phyloP scores from a whole-genome alignment of 768 basidiomycete genomes.

The Rhizopogon sp. region DNA sequence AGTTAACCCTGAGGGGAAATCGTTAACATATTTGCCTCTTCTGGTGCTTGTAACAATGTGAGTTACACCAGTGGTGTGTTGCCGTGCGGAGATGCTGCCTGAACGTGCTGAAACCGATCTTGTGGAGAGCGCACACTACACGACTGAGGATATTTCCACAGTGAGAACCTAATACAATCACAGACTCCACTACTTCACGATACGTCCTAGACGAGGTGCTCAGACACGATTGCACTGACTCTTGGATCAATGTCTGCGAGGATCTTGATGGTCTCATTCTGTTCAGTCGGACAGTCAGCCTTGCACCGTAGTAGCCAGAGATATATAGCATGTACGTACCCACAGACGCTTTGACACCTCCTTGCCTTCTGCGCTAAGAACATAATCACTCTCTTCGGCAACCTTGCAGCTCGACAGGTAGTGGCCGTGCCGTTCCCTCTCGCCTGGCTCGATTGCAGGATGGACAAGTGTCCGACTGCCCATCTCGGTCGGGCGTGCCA shows the following conservation, averaged over 20 bases:
- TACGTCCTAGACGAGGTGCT: constrained; percentile 12
- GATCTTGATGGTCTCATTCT: constrained; percentile 25
- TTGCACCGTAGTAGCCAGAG: neutral
- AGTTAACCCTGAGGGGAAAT: no score
- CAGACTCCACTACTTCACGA: neutral
- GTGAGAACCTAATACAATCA: no score
- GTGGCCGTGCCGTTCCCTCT: constrained; percentile 23
- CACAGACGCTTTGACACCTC: constrained; percentile 25
- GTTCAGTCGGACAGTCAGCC: neutral
- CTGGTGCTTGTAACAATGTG: no score
- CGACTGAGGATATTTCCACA: no score
- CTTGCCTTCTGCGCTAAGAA: constrained; percentile 22
- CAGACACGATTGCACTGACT: constrained; percentile 19
- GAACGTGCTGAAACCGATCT: no score
- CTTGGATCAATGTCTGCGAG: constrained; percentile 23
- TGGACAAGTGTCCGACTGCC: constrained; percentile 33
- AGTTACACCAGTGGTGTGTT: no score
- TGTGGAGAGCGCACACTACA: no score
- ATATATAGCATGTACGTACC: constrained; percentile 17
- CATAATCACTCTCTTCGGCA: constrained; percentile 26
- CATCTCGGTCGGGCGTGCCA: constrained; percentile 28
- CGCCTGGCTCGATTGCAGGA: constrained; percentile 23
- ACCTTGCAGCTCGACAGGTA: constrained; percentile 19
- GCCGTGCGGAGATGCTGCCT: no score
- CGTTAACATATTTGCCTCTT: no score